Evolutionary conservation across 139 green algal species (phyloP).

Genomic region (Closterium sp.): DNA sequence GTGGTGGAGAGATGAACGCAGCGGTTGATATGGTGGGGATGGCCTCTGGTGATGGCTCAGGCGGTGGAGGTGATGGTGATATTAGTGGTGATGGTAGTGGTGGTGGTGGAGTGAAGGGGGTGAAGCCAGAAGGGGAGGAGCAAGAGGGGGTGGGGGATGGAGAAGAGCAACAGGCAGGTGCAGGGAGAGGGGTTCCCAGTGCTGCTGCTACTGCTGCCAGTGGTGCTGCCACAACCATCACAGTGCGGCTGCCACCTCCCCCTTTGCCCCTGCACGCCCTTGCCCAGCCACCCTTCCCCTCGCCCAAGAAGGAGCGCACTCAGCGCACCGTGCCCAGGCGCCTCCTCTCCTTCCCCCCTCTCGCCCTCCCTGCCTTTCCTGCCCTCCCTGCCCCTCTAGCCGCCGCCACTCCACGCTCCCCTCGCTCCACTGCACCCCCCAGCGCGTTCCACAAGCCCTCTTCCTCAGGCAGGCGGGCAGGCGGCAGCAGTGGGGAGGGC

Average conservation of each 20-base stretch:
- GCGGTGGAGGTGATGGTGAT: too few species aligned
- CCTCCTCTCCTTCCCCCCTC: not conserved
- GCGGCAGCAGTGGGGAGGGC: not conserved
- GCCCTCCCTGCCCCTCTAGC: not conserved
- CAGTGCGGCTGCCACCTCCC: not conserved
- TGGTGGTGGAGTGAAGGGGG: not conserved
- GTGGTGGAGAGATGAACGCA: not conserved
- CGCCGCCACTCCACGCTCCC: not conserved
- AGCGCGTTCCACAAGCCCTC: not conserved
- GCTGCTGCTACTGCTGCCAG: too few species aligned
- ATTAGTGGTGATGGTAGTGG: not conserved
- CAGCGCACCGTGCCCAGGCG: not conserved
- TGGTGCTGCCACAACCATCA: not conserved
- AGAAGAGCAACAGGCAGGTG: not conserved
- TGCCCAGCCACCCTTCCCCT: not conserved
- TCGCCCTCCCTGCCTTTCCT: not conserved
- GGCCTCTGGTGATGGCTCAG: too few species aligned
- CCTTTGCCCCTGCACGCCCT: not conserved
- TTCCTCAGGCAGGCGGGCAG: not conserved
- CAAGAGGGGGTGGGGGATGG: not conserved
- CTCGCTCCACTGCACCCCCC: not conserved
- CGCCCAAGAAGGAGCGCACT: not conserved
- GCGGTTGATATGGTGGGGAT: too few species aligned
- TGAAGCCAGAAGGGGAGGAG: not conserved
- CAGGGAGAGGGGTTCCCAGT: not conserved